phyloP scores from a whole-genome alignment of 2,329 filamentous ascomycete genomes.

The Aureobasidium zeae region DNA sequence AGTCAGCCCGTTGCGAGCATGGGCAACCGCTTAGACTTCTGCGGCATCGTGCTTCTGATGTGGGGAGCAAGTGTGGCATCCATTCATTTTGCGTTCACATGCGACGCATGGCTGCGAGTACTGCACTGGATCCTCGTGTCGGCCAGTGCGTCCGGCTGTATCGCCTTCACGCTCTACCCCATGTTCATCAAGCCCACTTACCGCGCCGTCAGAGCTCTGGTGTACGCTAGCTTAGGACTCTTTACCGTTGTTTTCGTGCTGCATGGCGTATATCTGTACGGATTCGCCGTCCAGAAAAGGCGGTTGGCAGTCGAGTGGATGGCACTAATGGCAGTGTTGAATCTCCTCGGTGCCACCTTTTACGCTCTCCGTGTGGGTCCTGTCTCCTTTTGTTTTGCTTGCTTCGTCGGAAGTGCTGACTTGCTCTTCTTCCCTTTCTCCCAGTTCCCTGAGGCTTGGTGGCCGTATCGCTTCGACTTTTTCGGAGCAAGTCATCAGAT shows the following conservation, averaged over 20 bases:
- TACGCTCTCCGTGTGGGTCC: slow-evolving; percentile 18
- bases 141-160: slow-evolving; percentile 17
- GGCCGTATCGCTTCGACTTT: slow-evolving; percentile 18
- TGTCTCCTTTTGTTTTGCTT: background rate
- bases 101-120: slow-evolving; percentile 10
- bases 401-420: background rate
- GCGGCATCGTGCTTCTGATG: slow-evolving; percentile 20
- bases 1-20: slow-evolving; percentile 12
- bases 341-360: slow-evolving; percentile 16
- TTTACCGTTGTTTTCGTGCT: slow-evolving; percentile 18
- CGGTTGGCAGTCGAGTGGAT: slow-evolving; percentile 19
- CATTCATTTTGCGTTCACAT: slow-evolving; percentile 18
- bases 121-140: slow-evolving; percentile 19
- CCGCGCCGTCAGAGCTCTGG: slow-evolving; percentile 16
- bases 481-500: slow-evolving; percentile 20
- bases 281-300: slow-evolving; percentile 15
- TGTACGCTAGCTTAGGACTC: slow-evolving; percentile 18
- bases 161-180: slow-evolving; percentile 18
- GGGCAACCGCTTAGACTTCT: slow-evolving; percentile 18
- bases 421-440: background rate
- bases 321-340: slow-evolving; percentile 17
- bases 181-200: slow-evolving; percentile 16
- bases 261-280: slow-evolving; percentile 18
- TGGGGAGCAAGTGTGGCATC: slow-evolving; percentile 20
- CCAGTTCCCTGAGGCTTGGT: slow-evolving; percentile 18